Percentiles rank a stretch among this genome's conserved stretches.
These are phyloP conservation scores for Suillus plorans DNA, from an alignment of 768 basidiomycete species.

Conservation along the genomic window DNA sequence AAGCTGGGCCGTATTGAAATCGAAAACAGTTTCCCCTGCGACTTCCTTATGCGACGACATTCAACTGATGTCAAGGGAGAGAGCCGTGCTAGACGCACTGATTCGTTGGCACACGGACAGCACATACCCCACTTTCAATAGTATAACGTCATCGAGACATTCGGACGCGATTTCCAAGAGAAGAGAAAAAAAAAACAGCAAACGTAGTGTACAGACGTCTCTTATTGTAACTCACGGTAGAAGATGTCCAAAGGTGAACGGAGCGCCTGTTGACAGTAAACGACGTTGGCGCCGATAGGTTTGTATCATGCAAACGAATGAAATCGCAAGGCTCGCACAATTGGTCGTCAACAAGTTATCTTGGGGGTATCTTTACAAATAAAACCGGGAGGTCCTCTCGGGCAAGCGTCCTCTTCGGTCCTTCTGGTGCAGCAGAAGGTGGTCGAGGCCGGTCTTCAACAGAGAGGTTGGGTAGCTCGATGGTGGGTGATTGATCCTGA, in stretches of 20 bases:
- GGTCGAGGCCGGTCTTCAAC: background rate
- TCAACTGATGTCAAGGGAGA: too few relatives aligned
- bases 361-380: background rate
- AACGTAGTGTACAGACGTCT: too few relatives aligned
- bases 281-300: background rate
- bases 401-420: background rate
- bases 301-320: background rate
- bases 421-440: background rate
- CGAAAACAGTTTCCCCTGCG: too few relatives aligned
- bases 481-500: background rate
- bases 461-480: background rate
- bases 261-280: background rate
- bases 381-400: background rate
- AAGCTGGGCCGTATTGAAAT: too few relatives aligned
- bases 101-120: too few relatives aligned
- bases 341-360: background rate
- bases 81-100: too few relatives aligned
- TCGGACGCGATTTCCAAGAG: too few relatives aligned
- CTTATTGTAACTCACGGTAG: too few relatives aligned
- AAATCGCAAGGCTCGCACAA: background rate
- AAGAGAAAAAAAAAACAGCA: too few relatives aligned
- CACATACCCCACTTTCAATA: background rate
- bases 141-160: too few relatives aligned
- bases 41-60: too few relatives aligned
- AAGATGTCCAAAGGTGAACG: too few relatives aligned